Evolutionary conservation across 352 stramenopile genomes (phyloP).

Genomic region (Blastocystis sp.): DNA sequence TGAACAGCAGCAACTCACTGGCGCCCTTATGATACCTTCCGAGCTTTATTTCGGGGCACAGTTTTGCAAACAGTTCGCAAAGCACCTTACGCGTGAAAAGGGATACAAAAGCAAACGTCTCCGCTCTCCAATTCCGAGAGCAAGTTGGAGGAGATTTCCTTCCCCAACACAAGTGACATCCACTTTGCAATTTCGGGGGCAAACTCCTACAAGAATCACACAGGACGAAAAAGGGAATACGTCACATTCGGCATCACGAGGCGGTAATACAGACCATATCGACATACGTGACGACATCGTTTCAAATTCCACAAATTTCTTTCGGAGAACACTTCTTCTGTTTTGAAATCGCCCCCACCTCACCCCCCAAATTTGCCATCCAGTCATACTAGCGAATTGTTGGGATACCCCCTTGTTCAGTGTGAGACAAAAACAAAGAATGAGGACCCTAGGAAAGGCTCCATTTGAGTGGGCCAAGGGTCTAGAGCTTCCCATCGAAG

Average conservation of each 20-base stretch:
- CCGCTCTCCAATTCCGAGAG: conserved; percentile 29
- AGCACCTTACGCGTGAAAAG: background rate
- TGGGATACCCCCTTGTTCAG: too few species aligned
- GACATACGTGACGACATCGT: conserved; percentile 1
- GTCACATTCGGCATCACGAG: conserved; percentile 54
- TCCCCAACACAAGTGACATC: conserved; percentile 50
- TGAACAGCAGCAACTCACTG: background rate
- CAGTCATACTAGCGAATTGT: too few species aligned
- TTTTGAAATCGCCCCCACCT: too few species aligned
- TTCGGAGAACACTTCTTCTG: too few species aligned
- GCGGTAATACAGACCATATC: conserved; percentile 39
- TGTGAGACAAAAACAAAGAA: too few species aligned
- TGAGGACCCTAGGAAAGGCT: too few species aligned
- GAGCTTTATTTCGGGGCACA: conserved; percentile 33
- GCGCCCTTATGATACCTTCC: conserved; percentile 35
- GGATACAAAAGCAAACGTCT: background rate
- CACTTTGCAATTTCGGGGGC: conserved; percentile 54
- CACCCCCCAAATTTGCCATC: too few species aligned
- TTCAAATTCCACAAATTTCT: background rate
- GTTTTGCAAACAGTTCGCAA: conserved; percentile 43
- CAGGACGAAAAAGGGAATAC: background rate
- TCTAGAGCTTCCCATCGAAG: too few species aligned
- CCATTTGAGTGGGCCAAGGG: too few species aligned
- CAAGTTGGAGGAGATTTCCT: conserved; percentile 38
- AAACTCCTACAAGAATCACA: conserved; percentile 5